Conservation (phyloP, 2,329 filamentous ascomycete species). For the Penicillium capsulatum region DNA sequence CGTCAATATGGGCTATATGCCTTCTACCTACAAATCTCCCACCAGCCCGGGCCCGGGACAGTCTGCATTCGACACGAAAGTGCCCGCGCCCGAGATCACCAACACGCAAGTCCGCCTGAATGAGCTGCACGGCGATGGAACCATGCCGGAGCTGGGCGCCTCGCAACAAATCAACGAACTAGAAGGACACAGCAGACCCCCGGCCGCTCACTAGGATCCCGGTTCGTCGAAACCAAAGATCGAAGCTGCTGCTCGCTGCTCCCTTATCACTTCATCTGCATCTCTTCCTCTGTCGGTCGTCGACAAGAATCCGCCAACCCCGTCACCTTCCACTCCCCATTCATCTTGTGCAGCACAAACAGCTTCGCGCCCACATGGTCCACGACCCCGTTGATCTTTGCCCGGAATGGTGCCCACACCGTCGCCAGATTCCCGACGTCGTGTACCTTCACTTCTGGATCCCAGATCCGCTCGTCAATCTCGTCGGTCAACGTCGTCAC, state of each 20-base stretch:
- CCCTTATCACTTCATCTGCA: background rate
- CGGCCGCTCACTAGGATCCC: constrained; percentile 37
- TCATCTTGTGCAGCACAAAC: constrained; percentile 33
- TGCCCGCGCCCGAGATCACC: no score
- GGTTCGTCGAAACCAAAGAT: constrained; percentile 2
- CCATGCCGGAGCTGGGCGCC: no score
- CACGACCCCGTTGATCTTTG: constrained; percentile 34
- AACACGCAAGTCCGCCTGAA: no score
- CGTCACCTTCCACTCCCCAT: constrained; percentile 35
- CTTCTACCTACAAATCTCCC: no score
- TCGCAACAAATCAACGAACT: no score
- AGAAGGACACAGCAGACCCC: no score
- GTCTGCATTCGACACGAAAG: no score
- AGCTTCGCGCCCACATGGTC: constrained; percentile 37
- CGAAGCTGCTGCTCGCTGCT: no score
- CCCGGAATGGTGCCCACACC: constrained; percentile 35
- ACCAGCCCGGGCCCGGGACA: no score
- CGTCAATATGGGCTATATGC: no score
- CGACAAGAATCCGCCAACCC: constrained; percentile 36
- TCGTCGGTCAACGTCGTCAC: constrained; percentile 27
- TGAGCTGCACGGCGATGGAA: no score
- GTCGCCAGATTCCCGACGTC: constrained; percentile 29
- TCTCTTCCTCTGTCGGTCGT: constrained; percentile 30
- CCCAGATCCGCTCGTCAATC: constrained; percentile 36
- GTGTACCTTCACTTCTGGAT: constrained; percentile 32